Conservation (phyloP, 2,329 filamentous ascomycete species). For the Fusarium pininemorale region DNA sequence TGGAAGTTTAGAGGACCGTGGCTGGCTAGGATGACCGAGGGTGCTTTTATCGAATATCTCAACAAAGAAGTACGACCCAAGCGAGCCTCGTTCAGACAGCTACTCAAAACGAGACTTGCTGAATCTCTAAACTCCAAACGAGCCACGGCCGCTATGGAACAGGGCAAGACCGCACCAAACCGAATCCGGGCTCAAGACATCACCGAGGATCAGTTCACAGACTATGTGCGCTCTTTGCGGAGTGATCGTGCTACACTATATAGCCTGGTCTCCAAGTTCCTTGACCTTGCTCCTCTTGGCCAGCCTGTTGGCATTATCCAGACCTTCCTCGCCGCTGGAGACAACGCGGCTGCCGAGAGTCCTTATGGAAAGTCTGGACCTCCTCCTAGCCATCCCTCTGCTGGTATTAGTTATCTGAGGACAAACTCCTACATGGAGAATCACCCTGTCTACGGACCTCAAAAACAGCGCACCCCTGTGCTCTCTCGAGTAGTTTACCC, state of each 20-base stretch:
- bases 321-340: constrained; percentile 38
- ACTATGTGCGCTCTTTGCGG: constrained; percentile 64
- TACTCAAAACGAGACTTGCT: constrained; percentile 61
- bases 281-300: constrained; percentile 67
- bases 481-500: constrained; percentile 62
- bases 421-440: constrained; percentile 65
- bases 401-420: constrained; percentile 69
- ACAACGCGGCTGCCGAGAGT: constrained; percentile 43
- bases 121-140: constrained; percentile 54
- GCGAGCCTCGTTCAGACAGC: constrained; percentile 63
- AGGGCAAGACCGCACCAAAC: constrained; percentile 45
- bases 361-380: constrained; percentile 64
- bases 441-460: constrained; percentile 69
- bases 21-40: constrained; percentile 70
- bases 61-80: constrained; percentile 61
- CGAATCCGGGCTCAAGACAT: constrained; percentile 50
- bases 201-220: constrained; percentile 60
- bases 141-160: constrained; percentile 51
- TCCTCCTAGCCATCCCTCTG: constrained; percentile 70
- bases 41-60: constrained; percentile 67
- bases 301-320: constrained; percentile 43
- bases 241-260: constrained; percentile 61
- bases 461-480: constrained; percentile 59
- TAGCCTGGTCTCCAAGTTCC: constrained; percentile 65
- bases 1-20: constrained; percentile 76